Conservation (phyloP, 2,329 filamentous ascomycete species). For the Cercospora sp. region DNA sequence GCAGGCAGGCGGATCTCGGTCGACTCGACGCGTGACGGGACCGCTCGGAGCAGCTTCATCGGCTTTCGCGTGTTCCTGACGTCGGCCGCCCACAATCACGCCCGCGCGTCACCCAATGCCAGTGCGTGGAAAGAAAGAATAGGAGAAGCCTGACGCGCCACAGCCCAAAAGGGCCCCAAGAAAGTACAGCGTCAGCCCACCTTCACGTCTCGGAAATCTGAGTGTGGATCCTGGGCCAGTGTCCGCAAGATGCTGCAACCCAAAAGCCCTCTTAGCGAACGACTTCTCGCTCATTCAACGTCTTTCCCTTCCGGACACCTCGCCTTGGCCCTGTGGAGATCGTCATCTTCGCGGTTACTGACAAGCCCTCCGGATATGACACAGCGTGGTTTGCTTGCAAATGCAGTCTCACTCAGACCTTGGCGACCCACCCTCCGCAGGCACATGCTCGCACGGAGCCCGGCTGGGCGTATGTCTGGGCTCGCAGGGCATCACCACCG, state of each 20-base stretch:
- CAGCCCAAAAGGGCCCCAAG: not conserved
- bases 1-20: not conserved
- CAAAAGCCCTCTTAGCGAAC: conserved; percentile 20
- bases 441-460: conserved; percentile 24
- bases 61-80: not conserved
- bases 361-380: conserved; percentile 13
- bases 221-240: too few relatives aligned
- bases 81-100: not conserved
- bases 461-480: conserved; percentile 12
- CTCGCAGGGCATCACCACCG: conserved; percentile 9
- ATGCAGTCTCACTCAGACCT: conserved; percentile 25
- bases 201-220: not conserved
- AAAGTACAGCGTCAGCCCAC: conserved; percentile 13
- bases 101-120: not conserved
- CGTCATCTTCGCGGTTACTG: conserved; percentile 19
- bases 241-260: too few relatives aligned
- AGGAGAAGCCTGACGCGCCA: not conserved
- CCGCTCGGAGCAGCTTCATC: too few relatives aligned
- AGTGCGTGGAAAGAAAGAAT: not conserved
- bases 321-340: conserved; percentile 23
- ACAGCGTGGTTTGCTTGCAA: conserved; percentile 20
- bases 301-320: conserved; percentile 11
- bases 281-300: conserved; percentile 22
- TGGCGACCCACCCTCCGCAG: conserved; percentile 27
- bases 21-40: not conserved